Evolutionary conservation across 306 rosid species (phyloP).

Genomic region (Cucurbita argyrosperma): DNA sequence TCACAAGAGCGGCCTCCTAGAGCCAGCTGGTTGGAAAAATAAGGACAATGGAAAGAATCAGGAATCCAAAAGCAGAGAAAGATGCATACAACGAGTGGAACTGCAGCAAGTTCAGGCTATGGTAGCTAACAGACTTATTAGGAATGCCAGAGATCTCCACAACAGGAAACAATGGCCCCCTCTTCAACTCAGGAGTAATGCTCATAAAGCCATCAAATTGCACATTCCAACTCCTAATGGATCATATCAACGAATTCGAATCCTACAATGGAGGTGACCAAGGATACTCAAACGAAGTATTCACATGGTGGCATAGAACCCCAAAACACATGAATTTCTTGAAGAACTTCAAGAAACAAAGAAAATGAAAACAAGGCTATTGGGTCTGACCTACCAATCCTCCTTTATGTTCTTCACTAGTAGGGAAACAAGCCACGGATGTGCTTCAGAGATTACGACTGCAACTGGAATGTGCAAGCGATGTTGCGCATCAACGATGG

Average conservation of each 20-base stretch:
- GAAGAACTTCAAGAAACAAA: constrained; percentile 75
- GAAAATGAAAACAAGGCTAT: constrained; percentile 54
- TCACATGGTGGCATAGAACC: not conserved
- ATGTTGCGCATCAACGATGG: constrained; percentile 80
- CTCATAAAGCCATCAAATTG: constrained; percentile 90
- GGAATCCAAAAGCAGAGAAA: constrained; percentile 92
- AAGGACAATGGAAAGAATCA: constrained; percentile 61
- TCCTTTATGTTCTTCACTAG: constrained; percentile 72
- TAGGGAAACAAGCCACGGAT: constrained; percentile 84
- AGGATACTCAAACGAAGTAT: constrained; percentile 24
- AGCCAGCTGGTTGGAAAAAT: constrained; percentile 91
- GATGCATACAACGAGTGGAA: constrained; percentile 97
- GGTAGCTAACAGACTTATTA: constrained; percentile 83
- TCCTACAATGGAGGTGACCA: constrained; percentile 98
- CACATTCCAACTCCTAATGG: constrained; percentile 72
- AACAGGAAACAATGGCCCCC: constrained; percentile 79
- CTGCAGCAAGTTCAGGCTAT: constrained; percentile 88
- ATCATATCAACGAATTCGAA: constrained; percentile 63
- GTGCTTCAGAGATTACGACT: constrained; percentile 79
- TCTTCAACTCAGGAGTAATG: constrained; percentile 97
- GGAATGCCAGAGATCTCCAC: constrained; percentile 87
- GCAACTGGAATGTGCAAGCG: constrained; percentile 89
- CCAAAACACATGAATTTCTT: constrained; percentile 94
- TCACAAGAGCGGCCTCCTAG: constrained; percentile 66
- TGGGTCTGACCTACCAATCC: constrained; percentile 62